A percentile compares a stretch with the other conserved stretches of the same genome.
These are phyloP conservation scores for Yarrowia keelungensis DNA, from an alignment of 805 yeast species.

Conservation along the genomic window DNA sequence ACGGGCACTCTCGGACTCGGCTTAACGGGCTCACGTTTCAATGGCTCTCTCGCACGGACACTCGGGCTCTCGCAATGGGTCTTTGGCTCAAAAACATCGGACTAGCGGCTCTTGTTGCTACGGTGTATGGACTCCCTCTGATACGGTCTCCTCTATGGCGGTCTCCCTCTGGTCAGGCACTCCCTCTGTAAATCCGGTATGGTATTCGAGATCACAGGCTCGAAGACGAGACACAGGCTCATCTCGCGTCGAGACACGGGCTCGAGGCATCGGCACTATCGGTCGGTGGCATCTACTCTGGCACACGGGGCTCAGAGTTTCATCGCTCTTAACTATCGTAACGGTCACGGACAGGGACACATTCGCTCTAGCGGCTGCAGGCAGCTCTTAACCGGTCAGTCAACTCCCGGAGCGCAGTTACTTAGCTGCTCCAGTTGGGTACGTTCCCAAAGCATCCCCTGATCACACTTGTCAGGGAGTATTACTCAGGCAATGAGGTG, in stretches of 20 bases:
- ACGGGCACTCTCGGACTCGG: slow-evolving; percentile 29
- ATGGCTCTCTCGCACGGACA: slow-evolving; percentile 22
- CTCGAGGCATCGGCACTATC: slow-evolving; percentile 12
- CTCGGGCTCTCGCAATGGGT: slow-evolving; percentile 24
- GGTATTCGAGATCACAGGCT: slow-evolving; percentile 13
- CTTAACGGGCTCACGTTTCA: slow-evolving; percentile 17
- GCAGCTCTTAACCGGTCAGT: slow-evolving; percentile 20
- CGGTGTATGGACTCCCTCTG: slow-evolving; percentile 15
- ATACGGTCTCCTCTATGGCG: slow-evolving; percentile 14
- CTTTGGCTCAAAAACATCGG: slow-evolving; percentile 22
- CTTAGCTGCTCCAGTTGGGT: slow-evolving; percentile 31
- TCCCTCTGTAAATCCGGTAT: slow-evolving; percentile 12
- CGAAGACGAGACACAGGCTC: slow-evolving; percentile 16
- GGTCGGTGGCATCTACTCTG: slow-evolving; percentile 29
- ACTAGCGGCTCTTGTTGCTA: slow-evolving; percentile 31
- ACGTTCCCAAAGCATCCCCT: slow-evolving; percentile 20
- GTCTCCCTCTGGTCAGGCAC: not conserved
- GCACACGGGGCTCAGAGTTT: slow-evolving; percentile 13
- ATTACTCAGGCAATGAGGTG: not conserved
- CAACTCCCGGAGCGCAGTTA: slow-evolving; percentile 21
- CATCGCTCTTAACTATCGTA: slow-evolving; percentile 16
- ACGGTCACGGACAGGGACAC: slow-evolving; percentile 1
- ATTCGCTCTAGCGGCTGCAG: slow-evolving; percentile 19
- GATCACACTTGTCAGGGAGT: slow-evolving; percentile 11
- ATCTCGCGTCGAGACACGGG: slow-evolving; percentile 23